These are phyloP conservation scores for Suillus subalutaceus DNA, from an alignment of 768 basidiomycete genomes.

Conservation along the genomic window DNA sequence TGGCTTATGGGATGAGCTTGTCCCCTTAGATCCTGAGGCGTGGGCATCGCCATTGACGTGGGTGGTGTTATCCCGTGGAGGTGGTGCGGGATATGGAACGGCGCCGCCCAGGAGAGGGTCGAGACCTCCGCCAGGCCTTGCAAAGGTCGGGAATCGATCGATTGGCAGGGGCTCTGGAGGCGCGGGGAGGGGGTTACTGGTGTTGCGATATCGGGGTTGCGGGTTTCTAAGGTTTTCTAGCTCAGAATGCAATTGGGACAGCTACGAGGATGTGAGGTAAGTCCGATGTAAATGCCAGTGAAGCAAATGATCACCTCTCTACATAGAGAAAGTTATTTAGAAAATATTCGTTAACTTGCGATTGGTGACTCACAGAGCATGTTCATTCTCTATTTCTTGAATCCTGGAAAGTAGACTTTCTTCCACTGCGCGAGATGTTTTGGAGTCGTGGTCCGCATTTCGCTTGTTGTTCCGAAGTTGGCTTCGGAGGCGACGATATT, in stretches of 20 bases:
- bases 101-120: constrained; percentile 24
- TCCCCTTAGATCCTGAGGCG: constrained; percentile 4
- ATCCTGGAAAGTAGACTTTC: constrained; percentile 36
- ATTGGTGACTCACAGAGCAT: constrained; percentile 28
- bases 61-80: constrained; percentile 20
- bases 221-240: constrained; percentile 39
- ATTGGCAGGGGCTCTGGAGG: constrained; percentile 58
- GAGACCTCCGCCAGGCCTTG: constrained; percentile 32
- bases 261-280: constrained; percentile 28
- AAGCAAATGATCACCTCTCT: constrained; percentile 11
- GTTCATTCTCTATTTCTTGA: constrained; percentile 32
- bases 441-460: constrained; percentile 34
- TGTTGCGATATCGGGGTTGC: constrained; percentile 33
- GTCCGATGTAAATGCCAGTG: background rate
- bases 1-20: constrained; percentile 19
- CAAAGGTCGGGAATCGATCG: constrained; percentile 46
- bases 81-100: constrained; percentile 32
- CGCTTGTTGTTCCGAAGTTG: constrained; percentile 33
- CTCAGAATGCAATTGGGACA: constrained; percentile 38
- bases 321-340: constrained; percentile 1
- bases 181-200: constrained; percentile 53
- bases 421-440: constrained; percentile 40
- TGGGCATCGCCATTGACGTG: constrained; percentile 20
- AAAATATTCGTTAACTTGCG: constrained; percentile 1
- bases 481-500: constrained; percentile 35